Percentiles rank a stretch among this genome's conserved stretches.
These are phyloP conservation scores for Eucalyptus melliodora DNA, from an alignment of 345 rosid species.

Conservation along the genomic window DNA sequence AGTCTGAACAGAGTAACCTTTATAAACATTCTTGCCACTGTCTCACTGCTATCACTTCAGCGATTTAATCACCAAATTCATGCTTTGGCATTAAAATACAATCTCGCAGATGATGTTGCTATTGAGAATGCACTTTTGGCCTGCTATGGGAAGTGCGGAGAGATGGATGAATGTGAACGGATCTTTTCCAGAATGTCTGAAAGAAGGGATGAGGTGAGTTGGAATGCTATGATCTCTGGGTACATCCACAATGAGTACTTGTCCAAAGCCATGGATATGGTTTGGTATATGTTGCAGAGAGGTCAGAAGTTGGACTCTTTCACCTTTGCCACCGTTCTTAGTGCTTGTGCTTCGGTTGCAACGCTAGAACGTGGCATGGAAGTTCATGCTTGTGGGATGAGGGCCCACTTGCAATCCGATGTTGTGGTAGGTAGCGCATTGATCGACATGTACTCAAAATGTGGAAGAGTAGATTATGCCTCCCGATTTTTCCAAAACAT, in stretches of 20 bases:
- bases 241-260: conserved; percentile 64
- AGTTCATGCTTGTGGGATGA: conserved; percentile 72
- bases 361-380: conserved; percentile 92
- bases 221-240: conserved; percentile 92
- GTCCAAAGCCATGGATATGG: conserved; percentile 72
- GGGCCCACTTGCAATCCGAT: conserved; percentile 69
- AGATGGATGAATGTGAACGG: conserved; percentile 65
- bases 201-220: conserved; percentile 70
- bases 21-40: conserved; percentile 54
- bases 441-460: conserved; percentile 92
- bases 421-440: conserved; percentile 92
- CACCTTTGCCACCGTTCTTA: conserved; percentile 89
- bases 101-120: conserved; percentile 28
- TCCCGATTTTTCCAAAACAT: conserved; percentile 53
- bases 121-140: conserved; percentile 80
- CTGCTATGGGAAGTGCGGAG: conserved; percentile 78
- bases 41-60: conserved; percentile 36
- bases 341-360: conserved; percentile 91
- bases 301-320: conserved; percentile 66
- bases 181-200: conserved; percentile 70
- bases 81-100: conserved; percentile 40
- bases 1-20: conserved; percentile 59
- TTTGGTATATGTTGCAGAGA: conserved; percentile 62
- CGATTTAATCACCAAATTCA: conserved; percentile 60
- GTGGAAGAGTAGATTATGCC: conserved; percentile 90